A percentile compares a stretch with the other conserved stretches of the same genome.
Conservation (phyloP, 352 stramenopile species). For the Pythium folliculosum region DNA sequence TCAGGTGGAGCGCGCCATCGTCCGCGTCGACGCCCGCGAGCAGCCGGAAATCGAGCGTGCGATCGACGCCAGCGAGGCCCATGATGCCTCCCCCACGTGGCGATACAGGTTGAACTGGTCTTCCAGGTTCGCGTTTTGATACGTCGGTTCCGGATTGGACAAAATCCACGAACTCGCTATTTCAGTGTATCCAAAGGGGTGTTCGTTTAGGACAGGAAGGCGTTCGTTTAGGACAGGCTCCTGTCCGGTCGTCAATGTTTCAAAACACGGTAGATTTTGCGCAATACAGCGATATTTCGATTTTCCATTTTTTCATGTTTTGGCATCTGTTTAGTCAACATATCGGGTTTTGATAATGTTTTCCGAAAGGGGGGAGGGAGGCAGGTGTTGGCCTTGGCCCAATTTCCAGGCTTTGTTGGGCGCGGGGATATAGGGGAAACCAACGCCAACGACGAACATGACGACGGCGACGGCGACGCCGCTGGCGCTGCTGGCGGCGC, state of each 20-base stretch:
- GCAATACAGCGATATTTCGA: no score
- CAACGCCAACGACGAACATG: background rate
- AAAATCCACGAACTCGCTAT: slow-evolving; percentile 4
- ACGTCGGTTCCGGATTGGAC: slow-evolving; percentile 12
- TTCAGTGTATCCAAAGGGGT: background rate
- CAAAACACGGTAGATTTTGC: no score
- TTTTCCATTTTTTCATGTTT: no score
- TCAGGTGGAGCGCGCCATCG: background rate
- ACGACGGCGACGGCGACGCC: slow-evolving; percentile 7
- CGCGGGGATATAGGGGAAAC: background rate
- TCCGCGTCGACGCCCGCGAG: slow-evolving; percentile 15
- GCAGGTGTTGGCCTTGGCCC: background rate
- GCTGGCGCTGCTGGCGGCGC: slow-evolving; percentile 40
- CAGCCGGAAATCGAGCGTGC: slow-evolving; percentile 34
- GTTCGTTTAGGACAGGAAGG: slow-evolving; percentile 18
- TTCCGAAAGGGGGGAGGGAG: background rate
- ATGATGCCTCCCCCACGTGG: slow-evolving; percentile 4
- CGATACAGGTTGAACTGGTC: slow-evolving; percentile 6
- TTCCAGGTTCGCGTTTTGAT: background rate
- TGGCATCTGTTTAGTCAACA: no score
- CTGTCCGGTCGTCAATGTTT: no score
- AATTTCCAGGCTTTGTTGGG: background rate
- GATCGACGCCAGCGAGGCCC: slow-evolving; percentile 21
- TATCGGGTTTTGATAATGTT: no score
- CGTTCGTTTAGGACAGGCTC: background rate